Evolutionary conservation across 345 rosid genomes (phyloP), one percentile per base, ranked within the genome.

Genomic region (Angophora floribunda): DNA sequence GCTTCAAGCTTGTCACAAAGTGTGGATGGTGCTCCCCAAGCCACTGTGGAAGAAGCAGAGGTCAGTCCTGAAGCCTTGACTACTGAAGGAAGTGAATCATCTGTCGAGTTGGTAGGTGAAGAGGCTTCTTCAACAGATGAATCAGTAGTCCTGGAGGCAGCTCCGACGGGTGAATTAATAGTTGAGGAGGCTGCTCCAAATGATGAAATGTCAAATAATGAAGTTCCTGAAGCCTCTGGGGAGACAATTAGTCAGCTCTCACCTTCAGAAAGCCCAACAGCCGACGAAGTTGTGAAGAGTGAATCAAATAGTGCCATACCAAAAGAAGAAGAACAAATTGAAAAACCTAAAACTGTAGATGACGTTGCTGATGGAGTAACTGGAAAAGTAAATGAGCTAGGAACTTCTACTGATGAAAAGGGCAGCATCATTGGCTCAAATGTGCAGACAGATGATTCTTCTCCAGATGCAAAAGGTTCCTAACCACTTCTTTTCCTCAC

Each of bases 221-320:
- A 87, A 86, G 87, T 82, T 28, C 84, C 91, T 32, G 88, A 85
- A 17, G 75, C 89, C 61, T 88, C 95, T 87, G 94, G 53, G 50
- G 96, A 90, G 87, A 88, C 89, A 89, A 75, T 87, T 86, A 91
- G 89, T 88, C 92, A 92, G 90, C 89, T 91, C 86, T 84, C 85
- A 79, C 26, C 94, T 89, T 90, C 94, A 70, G 94, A 90, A 87
- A 89, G 89, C 90, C 88, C 93, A 75, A 89, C 87, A 87, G 89
- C 70, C 78, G 92, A 88, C 86, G 92, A 88, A 88, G 92, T 84
- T 75, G 28, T 50, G 86, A 89, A 85, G 87, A 88, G 87, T 67
- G 89, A 89, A 88, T 32, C 88, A 50, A 91, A 50, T 47, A 87
- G 86, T 65, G 85, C n/a, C 70, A 88, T 86, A 79, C 91, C 91